A percentile compares a stretch with the other conserved stretches of the same genome.
Conservation (phyloP, 805 yeast genomes). For the Barnettozyma wickerhamii region DNA sequence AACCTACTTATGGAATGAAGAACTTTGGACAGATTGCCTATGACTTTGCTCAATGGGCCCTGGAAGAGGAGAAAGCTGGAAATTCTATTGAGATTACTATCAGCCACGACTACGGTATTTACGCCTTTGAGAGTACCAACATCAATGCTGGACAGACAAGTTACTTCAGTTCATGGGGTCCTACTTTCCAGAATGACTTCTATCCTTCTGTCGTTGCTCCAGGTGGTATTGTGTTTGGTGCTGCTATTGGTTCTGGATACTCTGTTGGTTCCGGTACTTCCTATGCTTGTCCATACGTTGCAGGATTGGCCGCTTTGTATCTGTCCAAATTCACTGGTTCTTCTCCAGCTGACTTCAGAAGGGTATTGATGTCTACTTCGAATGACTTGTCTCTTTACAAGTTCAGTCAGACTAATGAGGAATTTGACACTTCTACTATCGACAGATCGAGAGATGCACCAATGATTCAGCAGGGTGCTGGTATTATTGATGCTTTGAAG, state of each 20-base stretch:
- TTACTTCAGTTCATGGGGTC: conserved; percentile 17
- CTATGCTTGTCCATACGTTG: conserved; percentile 15
- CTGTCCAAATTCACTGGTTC: conserved; percentile 4
- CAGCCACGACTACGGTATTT: neutral
- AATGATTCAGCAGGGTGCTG: conserved; percentile 16
- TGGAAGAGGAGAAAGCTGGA: conserved; percentile 6
- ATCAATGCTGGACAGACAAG: conserved; percentile 12
- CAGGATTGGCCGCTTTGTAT: conserved; percentile 15
- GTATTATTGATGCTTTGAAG: conserved; percentile 12
- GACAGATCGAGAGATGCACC: conserved; percentile 8
- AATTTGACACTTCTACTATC: conserved; percentile 7
- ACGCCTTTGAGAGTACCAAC: neutral
- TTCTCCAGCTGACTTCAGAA: conserved; percentile 6
- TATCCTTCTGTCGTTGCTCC: conserved; percentile 16
- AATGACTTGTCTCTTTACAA: conserved; percentile 3
- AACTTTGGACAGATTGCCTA: conserved; percentile 7
- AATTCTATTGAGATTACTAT: conserved; percentile 5
- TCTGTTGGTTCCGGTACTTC: conserved; percentile 15
- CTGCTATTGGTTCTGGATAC: conserved; percentile 7
- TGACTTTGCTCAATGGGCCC: conserved; percentile 12
- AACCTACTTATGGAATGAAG: neutral
- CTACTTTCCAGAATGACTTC: conserved; percentile 15
- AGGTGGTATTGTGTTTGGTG: conserved; percentile 18
- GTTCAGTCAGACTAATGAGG: neutral
- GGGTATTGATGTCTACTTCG: conserved; percentile 6